These are phyloP conservation scores for Eimeria necatrix DNA, from an alignment of 169 alveolate genomes.

Conservation along the genomic window DNA sequence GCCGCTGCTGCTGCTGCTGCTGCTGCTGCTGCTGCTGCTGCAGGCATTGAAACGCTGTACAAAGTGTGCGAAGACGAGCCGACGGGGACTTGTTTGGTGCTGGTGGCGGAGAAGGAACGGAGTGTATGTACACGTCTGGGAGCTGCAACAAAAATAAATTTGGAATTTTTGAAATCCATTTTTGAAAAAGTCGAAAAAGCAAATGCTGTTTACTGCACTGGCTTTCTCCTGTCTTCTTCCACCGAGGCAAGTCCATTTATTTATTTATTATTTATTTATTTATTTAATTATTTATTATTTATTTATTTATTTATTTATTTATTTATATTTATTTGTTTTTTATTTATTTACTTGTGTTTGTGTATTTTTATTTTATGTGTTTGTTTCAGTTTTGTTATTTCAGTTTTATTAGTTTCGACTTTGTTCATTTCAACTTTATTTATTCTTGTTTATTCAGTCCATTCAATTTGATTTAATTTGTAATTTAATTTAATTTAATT, in stretches of 20 bases:
- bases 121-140: conserved; percentile 88
- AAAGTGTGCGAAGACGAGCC: conserved; percentile 77
- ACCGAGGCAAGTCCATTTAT: not conserved
- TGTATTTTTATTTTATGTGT: too few relatives aligned
- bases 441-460: not conserved
- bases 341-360: too few relatives aligned
- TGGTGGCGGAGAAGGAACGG: conserved; percentile 86
- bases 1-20: not conserved
- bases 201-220: conserved; percentile 84
- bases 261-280: not conserved
- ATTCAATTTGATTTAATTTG: too few relatives aligned
- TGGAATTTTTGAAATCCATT: conserved; percentile 82
- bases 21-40: not conserved
- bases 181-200: conserved; percentile 75
- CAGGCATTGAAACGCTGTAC: conserved; percentile 45
- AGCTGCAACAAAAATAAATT: conserved; percentile 85
- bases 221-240: conserved; percentile 84
- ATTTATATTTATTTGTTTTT: too few relatives aligned
- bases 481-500: too few relatives aligned
- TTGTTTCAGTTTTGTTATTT: not conserved
- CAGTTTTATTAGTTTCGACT: not conserved
- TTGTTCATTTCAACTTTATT: not conserved
- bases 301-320: not conserved
- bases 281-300: not conserved
- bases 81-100: conserved; percentile 91